Evolutionary conservation across 768 basidiomycete genomes (phyloP), one percentile per base, ranked within the genome.

Genomic region (Mycena olivaceomarginata): DNA sequence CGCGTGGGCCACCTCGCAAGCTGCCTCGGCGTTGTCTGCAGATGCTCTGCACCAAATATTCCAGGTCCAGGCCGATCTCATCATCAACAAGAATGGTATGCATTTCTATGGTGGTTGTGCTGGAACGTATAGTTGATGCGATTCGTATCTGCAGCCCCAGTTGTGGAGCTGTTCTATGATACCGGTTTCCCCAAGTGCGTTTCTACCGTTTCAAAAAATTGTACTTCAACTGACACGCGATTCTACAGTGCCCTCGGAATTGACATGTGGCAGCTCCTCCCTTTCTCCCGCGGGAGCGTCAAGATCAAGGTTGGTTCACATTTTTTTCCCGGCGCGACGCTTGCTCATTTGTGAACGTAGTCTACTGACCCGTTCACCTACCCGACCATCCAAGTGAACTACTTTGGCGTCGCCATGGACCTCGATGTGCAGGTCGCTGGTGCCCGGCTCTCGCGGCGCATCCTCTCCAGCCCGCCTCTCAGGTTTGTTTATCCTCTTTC

Each of bases 191-290:
- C 90, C 18, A 85, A 85, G 90, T 90, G 75, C 45, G 88, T 83
- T 39, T 13, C 25, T 57, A 11, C 39, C 59, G 5, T 25, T 16
- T 69, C 70, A 45, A 31, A 31, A 31, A 31, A 31, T 31, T 4
- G 6, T 67, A 15, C 69, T 73, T 20, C 41, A 46, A 57, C 22
- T 40, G 18, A 48, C 39, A 40, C 6, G 39, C 67, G 25, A 45
- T 73, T 73, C 45, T 22, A 71, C 70, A 90, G 89, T 65, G 86
- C 83, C 11, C 74, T 91, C 18, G 91, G 91, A 2, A 87, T 92
- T 66, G 84, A 86, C 72, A 86, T 88, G 83, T 92, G 92, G 91
- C 87, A 87, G 69, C 85, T 92, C 20, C 85, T 92, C 5, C 91
- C 91, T 2, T 92, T 92, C 84, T 89, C 89, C 81, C 83, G 91